Percentiles rank a stretch among this genome's conserved stretches.
These are phyloP conservation scores for Tribonema minus DNA, from an alignment of 108 stramenopile genomes.

Conservation along the genomic window DNA sequence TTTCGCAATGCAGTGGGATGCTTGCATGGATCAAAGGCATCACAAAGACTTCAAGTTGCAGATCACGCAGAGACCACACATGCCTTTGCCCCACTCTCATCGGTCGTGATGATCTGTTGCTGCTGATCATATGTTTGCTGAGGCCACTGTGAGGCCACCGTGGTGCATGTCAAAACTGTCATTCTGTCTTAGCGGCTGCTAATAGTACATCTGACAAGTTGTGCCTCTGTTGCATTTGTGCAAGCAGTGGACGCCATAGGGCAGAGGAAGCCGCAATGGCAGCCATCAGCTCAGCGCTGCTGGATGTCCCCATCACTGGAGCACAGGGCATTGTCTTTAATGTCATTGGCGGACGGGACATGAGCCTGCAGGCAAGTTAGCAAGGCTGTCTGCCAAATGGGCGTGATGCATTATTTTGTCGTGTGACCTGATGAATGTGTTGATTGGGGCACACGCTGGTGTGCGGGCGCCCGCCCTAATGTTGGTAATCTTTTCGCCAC, in stretches of 20 bases:
- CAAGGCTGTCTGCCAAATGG: constrained; percentile 41
- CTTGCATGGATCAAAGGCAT: too few relatives aligned
- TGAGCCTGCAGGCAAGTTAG: constrained; percentile 67
- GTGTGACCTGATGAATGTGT: neutral
- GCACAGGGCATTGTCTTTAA: constrained; percentile 70
- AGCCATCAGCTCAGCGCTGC: constrained; percentile 68
- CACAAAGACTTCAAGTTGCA: too few relatives aligned
- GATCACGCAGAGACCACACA: too few relatives aligned
- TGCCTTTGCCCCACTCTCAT: too few relatives aligned
- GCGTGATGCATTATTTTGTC: neutral
- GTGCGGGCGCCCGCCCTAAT: neutral
- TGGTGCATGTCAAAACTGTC: too few relatives aligned
- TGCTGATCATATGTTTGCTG: too few relatives aligned
- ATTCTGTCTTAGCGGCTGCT: too few relatives aligned
- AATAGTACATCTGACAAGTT: too few relatives aligned
- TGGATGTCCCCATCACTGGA: constrained; percentile 64
- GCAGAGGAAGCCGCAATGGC: constrained; percentile 61
- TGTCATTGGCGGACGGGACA: constrained; percentile 64
- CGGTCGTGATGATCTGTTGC: too few relatives aligned
- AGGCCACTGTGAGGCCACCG: too few relatives aligned
- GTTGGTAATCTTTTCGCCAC: neutral
- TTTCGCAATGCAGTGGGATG: too few relatives aligned
- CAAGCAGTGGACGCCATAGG: constrained; percentile 8
- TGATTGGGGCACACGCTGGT: neutral
- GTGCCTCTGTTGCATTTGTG: too few relatives aligned